These are phyloP conservation scores for Davidsoniella eucalypti DNA, from an alignment of 2,329 filamentous ascomycete species.

Conservation along the genomic window DNA sequence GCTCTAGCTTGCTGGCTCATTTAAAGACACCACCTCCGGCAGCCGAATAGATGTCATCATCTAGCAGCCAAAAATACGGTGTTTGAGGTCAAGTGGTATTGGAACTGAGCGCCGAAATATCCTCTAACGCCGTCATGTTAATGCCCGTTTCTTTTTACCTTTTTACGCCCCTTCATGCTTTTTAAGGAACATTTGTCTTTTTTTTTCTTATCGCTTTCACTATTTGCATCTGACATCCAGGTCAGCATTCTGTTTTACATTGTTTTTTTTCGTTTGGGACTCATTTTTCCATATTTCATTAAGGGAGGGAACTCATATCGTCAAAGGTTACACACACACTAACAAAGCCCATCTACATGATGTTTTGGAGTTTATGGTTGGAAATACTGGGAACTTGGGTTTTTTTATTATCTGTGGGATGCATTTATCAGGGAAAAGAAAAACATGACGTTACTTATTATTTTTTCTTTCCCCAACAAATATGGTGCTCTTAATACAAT, in stretches of 20 bases:
- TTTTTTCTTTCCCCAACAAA: background rate
- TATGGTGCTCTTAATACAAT: no score
- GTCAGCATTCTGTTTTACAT: no score
- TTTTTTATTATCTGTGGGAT: background rate
- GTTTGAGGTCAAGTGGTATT: no score
- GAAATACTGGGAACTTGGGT: background rate
- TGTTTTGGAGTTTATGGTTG: background rate
- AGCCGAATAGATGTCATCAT: no score
- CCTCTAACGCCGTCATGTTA: no score
- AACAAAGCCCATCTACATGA: no score
- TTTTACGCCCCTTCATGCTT: background rate
- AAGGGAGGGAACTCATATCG: background rate
- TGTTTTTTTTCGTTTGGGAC: background rate
- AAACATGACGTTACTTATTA: background rate
- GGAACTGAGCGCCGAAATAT: no score
- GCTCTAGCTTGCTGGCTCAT: background rate
- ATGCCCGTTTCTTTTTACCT: background rate
- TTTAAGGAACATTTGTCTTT: background rate
- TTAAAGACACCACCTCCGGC: background rate
- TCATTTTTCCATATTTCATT: background rate
- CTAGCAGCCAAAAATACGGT: no score
- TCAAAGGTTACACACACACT: conserved; percentile 5
- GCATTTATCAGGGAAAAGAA: no score
- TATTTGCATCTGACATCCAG: background rate
- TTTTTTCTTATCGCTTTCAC: background rate